Evolutionary conservation across 257 asterid species (phyloP), one percentile per base, ranked within the genome.

Genomic region (Misopates orontium): DNA sequence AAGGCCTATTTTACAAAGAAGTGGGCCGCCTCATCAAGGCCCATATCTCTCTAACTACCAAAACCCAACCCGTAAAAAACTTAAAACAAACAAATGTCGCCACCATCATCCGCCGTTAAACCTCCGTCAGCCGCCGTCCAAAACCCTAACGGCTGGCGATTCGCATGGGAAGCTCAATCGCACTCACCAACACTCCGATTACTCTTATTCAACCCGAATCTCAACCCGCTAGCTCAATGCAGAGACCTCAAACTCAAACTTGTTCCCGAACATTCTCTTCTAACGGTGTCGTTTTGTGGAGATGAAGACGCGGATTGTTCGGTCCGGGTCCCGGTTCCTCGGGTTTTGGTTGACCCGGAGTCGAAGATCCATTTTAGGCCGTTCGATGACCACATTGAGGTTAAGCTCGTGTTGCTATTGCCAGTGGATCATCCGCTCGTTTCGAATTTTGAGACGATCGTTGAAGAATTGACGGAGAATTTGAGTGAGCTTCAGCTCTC

Each of bases 391-490:
- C 90, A 86, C 67, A 77, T 94, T 71, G 97, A 90, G 79, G 85
- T 83, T 70, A 94, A 86, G 48, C 83, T 90, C 68, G 74, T 78
- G 69, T 75, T 93, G 80, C 74, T 90, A 24, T 88, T 93, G 66
- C 95, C 99, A 32, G 83, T 90, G 60, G 86, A 90, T 74, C 95
- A 90, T 77, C 95, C 99, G 8, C 85, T 93, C 47, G 84, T 88
- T 62, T 83, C 85, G 31, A 82, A 82, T 56, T 83, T 87, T 32
- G 86, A 78, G 63, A 75, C 85, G 1, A 58, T 75, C 20, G 67
- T 77, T 28, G 19, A 63, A 45, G 52, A 36, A 9, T 36, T 41
- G 11, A 73, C 49, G 56, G 82, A 45, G 10, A 65, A 8, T 20
- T 19, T 19, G 68, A 80, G 75, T 68, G 78, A 68, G 63, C 67